phyloP scores from a whole-genome alignment of 179 eudicot genomes.

The Drosera spatulata region DNA sequence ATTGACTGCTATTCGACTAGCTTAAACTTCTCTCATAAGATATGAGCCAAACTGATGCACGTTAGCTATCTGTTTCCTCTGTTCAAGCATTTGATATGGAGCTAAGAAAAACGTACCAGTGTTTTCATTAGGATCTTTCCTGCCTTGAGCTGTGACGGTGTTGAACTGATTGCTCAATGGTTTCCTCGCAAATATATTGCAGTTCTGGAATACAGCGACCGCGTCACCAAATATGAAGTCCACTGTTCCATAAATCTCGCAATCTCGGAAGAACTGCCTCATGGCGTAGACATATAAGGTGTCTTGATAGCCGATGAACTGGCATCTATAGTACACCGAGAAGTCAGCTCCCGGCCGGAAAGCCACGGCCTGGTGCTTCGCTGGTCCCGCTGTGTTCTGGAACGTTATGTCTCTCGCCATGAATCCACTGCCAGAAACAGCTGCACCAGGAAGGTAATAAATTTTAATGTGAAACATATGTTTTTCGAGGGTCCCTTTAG shows the following conservation, averaged over 20 bases:
- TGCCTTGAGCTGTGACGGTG: constrained; percentile 29
- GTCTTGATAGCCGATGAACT: constrained; percentile 36
- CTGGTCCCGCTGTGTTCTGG: constrained; percentile 32
- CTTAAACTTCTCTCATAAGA: no score
- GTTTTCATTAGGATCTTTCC: constrained; percentile 21
- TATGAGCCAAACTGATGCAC: no score
- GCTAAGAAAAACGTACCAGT: constrained; percentile 10
- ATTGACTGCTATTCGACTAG: no score
- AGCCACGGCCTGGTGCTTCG: constrained; percentile 35
- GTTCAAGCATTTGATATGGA: not conserved
- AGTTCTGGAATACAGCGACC: constrained; percentile 18
- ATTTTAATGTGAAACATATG: no score
- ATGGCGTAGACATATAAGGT: constrained; percentile 25
- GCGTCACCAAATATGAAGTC: constrained; percentile 36
- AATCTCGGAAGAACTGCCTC: constrained; percentile 29
- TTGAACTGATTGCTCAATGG: constrained; percentile 22
- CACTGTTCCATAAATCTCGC: constrained; percentile 24
- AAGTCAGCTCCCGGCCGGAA: constrained; percentile 23
- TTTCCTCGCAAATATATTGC: constrained; percentile 19
- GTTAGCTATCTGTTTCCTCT: no score
- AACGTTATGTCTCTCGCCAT: constrained; percentile 33
- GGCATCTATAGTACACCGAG: constrained; percentile 25
- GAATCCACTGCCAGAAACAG: constrained; percentile 24
- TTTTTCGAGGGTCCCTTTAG: no score
- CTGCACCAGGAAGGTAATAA: constrained; percentile 3